Base-by-base conservation (phyloP, 2,329 filamentous ascomycete species). In the Aureobasidium mangrovei region DNA sequence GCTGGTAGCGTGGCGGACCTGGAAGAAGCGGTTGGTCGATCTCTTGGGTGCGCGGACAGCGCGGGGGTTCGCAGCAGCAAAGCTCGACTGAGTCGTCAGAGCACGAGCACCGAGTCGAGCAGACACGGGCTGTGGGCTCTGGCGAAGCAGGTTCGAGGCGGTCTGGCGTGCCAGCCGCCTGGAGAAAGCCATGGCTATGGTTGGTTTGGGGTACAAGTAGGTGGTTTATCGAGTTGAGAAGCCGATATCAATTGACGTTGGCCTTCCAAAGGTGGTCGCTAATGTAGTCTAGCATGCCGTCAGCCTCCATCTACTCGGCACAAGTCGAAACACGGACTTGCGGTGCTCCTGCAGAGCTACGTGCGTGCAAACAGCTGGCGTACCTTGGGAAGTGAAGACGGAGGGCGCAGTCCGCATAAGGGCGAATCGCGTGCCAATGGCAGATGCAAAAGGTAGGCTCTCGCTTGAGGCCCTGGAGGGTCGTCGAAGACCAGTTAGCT, bases 251-350 rank as follows among this genome's bases (percentile, higher is more conserved):
- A 71, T 81, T 82, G 67, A 78, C 76, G 67, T 78, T 81, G 64
- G 80, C 79, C 74, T 83, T 84, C 81, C 81, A 84, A 70, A 84
- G 76, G 74, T 84, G 81, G 75, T 84, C 80, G 77, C 79, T 82
- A 73, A 83, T 82, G 72, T 83, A 83, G 74, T 83, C 80, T 81
- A 36, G 49, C 10, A 55, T 45, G 7, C 26, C 29, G 39, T 60
- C 44, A 58, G 40, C 35, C 32, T 43, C 45, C 3, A n/a, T 18
- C 27, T 28, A 38, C 32, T 7, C 33, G 39, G 29, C 9, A 28
- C 40, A 28, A 32, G 9, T 18, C 35, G 26, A 31, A 46, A 46
- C 38, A 44, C 36, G n/a, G 46, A 47, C 33, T 26, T 47, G 39
- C 46, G 43, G 36, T 39, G 39, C 52, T 57, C 49, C 18, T 44